Conservation (phyloP, 1,284 basidiomycete species). For the Mycena sp. region DNA sequence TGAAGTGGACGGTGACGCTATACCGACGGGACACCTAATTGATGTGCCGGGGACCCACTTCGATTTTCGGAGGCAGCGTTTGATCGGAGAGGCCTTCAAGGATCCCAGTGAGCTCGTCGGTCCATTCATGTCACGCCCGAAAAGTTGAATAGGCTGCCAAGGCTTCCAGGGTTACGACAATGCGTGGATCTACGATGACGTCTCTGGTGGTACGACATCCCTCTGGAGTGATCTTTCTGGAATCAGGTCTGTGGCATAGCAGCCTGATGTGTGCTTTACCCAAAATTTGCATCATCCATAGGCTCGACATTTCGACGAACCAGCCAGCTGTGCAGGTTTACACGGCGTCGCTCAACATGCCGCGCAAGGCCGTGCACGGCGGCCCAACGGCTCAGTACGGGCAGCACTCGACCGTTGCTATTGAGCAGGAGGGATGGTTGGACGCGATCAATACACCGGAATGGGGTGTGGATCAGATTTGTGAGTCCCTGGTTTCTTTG, state of each 20-base stretch:
- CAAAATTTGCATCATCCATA: constrained; percentile 28
- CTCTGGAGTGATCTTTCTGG: constrained; percentile 59
- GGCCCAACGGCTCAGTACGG: constrained; percentile 55
- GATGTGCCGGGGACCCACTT: constrained; percentile 51
- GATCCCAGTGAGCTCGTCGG: constrained; percentile 51
- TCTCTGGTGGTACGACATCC: constrained; percentile 36
- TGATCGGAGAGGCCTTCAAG: constrained; percentile 54
- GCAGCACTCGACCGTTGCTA: constrained; percentile 58
- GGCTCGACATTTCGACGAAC: constrained; percentile 60
- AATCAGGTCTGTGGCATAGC: constrained; percentile 47
- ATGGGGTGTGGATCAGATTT: constrained; percentile 62
- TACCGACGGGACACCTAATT: constrained; percentile 60
- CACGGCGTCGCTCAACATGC: constrained; percentile 53
- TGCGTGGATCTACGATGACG: constrained; percentile 55
- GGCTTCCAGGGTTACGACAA: constrained; percentile 55
- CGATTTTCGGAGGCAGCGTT: constrained; percentile 54
- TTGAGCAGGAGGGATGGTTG: constrained; percentile 65
- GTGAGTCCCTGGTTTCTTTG: constrained; percentile 43
- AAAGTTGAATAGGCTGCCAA: constrained; percentile 12
- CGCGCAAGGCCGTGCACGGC: constrained; percentile 60
- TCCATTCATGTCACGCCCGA: constrained; percentile 10
- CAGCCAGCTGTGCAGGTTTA: constrained; percentile 62
- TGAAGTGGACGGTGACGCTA: constrained; percentile 53
- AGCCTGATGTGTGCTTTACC: no score
- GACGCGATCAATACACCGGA: constrained; percentile 65